Percentiles rank a stretch among this genome's conserved stretches.
Evolutionary conservation across 2,329 filamentous ascomycete species (phyloP).

Genomic region (Fusarium coicis): DNA sequence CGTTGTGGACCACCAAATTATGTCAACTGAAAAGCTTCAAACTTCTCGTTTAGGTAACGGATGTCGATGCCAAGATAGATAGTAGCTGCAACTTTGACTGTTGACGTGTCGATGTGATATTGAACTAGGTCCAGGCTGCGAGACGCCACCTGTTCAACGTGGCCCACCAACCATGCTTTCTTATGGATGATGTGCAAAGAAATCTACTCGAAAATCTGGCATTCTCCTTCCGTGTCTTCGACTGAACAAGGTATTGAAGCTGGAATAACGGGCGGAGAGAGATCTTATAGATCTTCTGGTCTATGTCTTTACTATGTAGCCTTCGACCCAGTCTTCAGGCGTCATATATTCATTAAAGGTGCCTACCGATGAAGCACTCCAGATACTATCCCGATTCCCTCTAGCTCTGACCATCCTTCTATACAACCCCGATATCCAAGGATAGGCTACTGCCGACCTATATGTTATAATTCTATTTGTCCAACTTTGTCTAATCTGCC

Average conservation of each 20-base stretch:
- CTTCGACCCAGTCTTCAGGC: neutral
- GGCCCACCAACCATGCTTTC: neutral
- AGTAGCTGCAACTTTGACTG: neutral
- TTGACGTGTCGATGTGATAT: neutral
- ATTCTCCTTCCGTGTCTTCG: neutral
- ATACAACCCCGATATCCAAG: neutral
- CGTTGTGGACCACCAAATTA: conserved; percentile 48
- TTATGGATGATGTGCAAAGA: neutral
- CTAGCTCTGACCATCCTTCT: neutral
- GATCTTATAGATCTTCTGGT: neutral
- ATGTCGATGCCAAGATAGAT: neutral
- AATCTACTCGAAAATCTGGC: too few species aligned
- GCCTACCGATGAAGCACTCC: neutral
- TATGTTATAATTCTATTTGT: neutral
- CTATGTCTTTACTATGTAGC: too few species aligned
- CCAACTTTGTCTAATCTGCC: neutral
- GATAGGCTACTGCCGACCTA: neutral
- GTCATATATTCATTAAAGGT: neutral
- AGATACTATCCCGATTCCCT: neutral
- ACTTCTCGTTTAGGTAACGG: conserved; percentile 1
- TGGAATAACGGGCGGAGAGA: neutral
- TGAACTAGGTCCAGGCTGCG: neutral
- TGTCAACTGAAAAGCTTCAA: conserved; percentile 49
- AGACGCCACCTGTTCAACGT: neutral
- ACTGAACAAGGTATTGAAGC: neutral